A percentile compares a stretch with the other conserved stretches of the same genome.
These are phyloP conservation scores for Rhodosporidiobolus sp. DNA, from an alignment of 768 basidiomycete genomes.

Conservation along the genomic window DNA sequence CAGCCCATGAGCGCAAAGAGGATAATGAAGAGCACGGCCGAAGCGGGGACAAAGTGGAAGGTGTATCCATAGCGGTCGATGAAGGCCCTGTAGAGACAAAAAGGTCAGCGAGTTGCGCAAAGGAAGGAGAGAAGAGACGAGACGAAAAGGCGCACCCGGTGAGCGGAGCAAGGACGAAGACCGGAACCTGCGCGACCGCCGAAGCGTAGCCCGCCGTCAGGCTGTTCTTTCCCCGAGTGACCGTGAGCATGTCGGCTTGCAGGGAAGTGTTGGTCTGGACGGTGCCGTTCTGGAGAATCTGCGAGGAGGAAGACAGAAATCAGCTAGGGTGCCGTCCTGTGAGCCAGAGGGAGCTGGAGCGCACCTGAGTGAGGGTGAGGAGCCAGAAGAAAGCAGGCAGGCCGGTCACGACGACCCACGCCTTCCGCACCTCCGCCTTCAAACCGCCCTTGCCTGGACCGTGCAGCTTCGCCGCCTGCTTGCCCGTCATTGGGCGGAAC, in stretches of 20 bases:
- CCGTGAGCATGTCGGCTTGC: slow-evolving; percentile 5
- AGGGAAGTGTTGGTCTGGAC: slow-evolving; percentile 3
- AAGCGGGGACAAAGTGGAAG: background rate
- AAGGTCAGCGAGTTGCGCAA: background rate
- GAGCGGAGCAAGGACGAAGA: background rate
- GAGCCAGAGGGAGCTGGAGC: background rate
- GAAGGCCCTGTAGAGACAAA: background rate
- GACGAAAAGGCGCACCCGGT: background rate
- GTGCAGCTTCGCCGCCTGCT: background rate
- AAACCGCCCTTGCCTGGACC: background rate
- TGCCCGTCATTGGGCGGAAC: background rate
- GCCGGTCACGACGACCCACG: background rate
- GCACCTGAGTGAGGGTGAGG: background rate
- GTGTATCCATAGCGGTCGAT: slow-evolving; percentile 9
- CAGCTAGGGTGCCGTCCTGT: background rate
- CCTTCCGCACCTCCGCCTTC: background rate
- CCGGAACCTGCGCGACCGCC: slow-evolving; percentile 6
- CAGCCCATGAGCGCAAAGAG: background rate
- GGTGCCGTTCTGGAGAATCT: background rate
- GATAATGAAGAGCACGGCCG: background rate
- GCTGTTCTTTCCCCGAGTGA: background rate
- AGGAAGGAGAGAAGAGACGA: background rate
- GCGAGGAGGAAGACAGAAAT: background rate
- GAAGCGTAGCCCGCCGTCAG: background rate
- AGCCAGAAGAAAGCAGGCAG: slow-evolving; percentile 6